Evolutionary conservation across 495 filamentous ascomycete species (phyloP), one percentile per base, ranked within the genome.

Genomic region (Hyaloscypha finlandica): DNA sequence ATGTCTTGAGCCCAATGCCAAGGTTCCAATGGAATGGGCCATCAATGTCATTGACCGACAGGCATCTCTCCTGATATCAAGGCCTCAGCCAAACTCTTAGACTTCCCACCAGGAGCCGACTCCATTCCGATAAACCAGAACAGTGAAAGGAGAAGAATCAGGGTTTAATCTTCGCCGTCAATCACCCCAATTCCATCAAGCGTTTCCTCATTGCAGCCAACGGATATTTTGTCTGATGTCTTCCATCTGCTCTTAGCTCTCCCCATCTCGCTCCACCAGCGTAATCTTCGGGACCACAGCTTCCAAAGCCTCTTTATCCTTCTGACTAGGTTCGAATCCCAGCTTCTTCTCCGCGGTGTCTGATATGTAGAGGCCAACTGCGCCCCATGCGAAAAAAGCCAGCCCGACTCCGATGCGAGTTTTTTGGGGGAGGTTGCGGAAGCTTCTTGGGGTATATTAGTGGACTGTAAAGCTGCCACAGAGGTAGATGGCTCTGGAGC

Each of bases 381-480:
- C 76, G 0, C 87, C 87, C 79, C 88, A 92, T 33, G 81, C 84
- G 37, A 92, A 87, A 45, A 90, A 75, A 68, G 87, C 88, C 61
- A 85, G 64, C 60, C 90, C 89, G 74, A 92, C 79, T 32, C 88
- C 71, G 60, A 88, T 77, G 55, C 89, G 85, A 6, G 88, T 88
- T 70, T 84, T 83, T 4, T 87, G 84, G 35, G 81, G 68, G 58
- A 92, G 84, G 65, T 74, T 78, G 68, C 79, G 82, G 77, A 91
- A 92, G 70, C 81, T 85, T 69, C 85, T 88, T 70, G 53, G 54
- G 20, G 14, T n/a, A 22, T 58, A 45, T 65, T 30, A 64, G 63
- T 16, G 33, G 12, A 60, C 2, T 14, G 32, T 48, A 2, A 37
- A 59, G 33, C n/a, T 32, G 56, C n/a, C 19, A 9, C 19, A 30